Evolutionary conservation across 2,329 filamentous ascomycete species (phyloP).

Genomic region (Xylogone sp.): DNA sequence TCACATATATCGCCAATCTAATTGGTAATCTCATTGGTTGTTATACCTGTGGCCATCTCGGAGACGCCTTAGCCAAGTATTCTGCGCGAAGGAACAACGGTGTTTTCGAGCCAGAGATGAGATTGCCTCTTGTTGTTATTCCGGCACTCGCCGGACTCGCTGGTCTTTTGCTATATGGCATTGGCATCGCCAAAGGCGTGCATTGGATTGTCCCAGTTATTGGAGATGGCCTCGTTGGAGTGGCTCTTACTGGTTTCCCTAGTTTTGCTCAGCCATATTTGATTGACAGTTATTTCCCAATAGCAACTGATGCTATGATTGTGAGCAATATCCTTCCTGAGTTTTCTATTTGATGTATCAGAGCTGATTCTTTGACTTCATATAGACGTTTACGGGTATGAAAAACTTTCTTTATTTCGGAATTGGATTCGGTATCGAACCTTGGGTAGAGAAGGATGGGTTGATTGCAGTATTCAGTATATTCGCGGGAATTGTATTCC

Average conservation of each 20-base stretch:
- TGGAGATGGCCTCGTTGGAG: slow-evolving; percentile 41
- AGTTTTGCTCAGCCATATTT: slow-evolving; percentile 15
- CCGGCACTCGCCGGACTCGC: slow-evolving; percentile 37
- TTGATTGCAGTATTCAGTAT: neutral
- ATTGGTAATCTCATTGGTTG: slow-evolving; percentile 38
- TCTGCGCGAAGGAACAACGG: slow-evolving; percentile 40
- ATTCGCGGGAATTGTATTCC: neutral
- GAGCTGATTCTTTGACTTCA: too few relatives aligned
- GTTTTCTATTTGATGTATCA: neutral
- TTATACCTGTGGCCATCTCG: slow-evolving; percentile 37
- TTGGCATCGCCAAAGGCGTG: slow-evolving; percentile 35
- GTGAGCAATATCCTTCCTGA: neutral
- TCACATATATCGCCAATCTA: slow-evolving; percentile 41
- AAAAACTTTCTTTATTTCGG: neutral
- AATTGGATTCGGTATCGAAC: neutral
- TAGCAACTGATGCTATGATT: neutral
- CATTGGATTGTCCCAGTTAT: slow-evolving; percentile 42
- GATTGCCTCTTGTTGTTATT: slow-evolving; percentile 36
- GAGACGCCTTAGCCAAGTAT: slow-evolving; percentile 40
- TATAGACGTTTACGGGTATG: neutral
- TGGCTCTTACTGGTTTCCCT: slow-evolving; percentile 39
- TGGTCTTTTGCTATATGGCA: slow-evolving; percentile 38
- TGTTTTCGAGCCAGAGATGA: slow-evolving; percentile 32
- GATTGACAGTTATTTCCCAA: neutral
- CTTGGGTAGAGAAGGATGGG: neutral